Evolutionary conservation across 1,284 basidiomycete species (phyloP), one percentile per base, ranked within the genome.

Genomic region (Austroboletus rostrupii): DNA sequence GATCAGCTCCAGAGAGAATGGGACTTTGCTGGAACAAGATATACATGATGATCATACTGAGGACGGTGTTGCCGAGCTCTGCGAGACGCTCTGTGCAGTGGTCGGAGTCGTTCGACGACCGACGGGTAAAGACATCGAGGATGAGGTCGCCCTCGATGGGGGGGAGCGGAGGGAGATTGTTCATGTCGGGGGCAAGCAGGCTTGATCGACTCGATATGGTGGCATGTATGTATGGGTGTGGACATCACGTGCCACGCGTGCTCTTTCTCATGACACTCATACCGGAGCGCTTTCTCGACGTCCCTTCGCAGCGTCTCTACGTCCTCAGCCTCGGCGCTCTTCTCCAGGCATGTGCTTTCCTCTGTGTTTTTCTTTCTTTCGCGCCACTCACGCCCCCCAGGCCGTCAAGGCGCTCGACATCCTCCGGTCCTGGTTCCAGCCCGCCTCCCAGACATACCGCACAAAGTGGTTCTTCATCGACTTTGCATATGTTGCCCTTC

Each of bases 381-480:
- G 19, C 16, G 21, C 43, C 37, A 5, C 55, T 61, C 40, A 61
- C 48, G 9, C 5, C 36, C 9, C 2, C 41, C 50, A 66, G 67
- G 64, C 64, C 43, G 23, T 85, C 55, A 90, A 90, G 69, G 49
- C 79, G 5, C 66, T 83, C 40, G 82, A 90, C 62, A 75, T 86
- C 46, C 53, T 83, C 8, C 74, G 70, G 41, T 67, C 68, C 19
- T 67, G 71, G 26, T 72, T 71, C 50, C 62, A 68, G 55, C 65
- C 69, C 47, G 61, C 61, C 32, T 67, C 72, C 57, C 76, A 76
- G 65, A 53, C 70, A 58, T 77, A 76, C 65, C 56, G 69, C 40
- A 72, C 69, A 57, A 90, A 89, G 70, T 92, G 90, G 90, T 68
- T 88, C 23, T 58, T 81, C 23, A 70, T 83, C 55, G 89, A 92